Evolutionary conservation across 306 rosid genomes (phyloP).

Genomic region (Crataegus laevigata): DNA sequence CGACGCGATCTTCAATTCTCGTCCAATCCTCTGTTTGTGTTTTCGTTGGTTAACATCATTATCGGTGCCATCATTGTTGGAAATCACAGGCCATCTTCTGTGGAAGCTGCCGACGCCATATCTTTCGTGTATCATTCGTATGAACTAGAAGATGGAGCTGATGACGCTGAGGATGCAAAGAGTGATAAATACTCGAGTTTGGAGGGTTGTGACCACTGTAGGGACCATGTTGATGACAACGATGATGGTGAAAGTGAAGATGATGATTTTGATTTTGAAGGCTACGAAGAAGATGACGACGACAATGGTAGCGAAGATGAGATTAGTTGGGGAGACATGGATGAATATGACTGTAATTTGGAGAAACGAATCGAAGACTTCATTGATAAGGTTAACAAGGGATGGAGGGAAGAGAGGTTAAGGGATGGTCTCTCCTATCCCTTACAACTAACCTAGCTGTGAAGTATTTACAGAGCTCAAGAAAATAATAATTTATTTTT

Average conservation of each 20-base stretch:
- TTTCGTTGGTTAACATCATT: conserved; percentile 26
- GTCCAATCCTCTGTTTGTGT: conserved; percentile 19
- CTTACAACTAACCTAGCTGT: not conserved
- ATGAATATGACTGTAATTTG: conserved; percentile 21
- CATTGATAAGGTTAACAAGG: conserved; percentile 28
- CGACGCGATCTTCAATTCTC: not conserved
- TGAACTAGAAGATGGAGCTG: not conserved
- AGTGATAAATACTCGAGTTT: not conserved
- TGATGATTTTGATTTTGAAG: not conserved
- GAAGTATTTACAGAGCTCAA: not conserved
- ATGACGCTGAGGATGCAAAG: not conserved
- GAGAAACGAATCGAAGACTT: conserved; percentile 25
- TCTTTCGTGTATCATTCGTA: not conserved
- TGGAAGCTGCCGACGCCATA: not conserved
- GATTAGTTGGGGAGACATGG: conserved; percentile 4
- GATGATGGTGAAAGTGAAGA: conserved; percentile 5
- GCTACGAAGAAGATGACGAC: not conserved
- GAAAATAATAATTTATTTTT: too few relatives aligned
- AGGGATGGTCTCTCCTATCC: not conserved
- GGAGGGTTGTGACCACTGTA: not conserved
- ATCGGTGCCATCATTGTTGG: conserved; percentile 18
- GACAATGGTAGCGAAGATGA: conserved; percentile 2
- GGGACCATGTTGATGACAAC: not conserved
- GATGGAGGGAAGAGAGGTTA: conserved; percentile 32
- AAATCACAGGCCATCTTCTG: conserved; percentile 12